Percentiles rank a stretch among this genome's conserved stretches.
These are phyloP conservation scores for Nematocida ironsii DNA, from an alignment of 371 early-diverging fungal genomes.

Conservation along the genomic window DNA sequence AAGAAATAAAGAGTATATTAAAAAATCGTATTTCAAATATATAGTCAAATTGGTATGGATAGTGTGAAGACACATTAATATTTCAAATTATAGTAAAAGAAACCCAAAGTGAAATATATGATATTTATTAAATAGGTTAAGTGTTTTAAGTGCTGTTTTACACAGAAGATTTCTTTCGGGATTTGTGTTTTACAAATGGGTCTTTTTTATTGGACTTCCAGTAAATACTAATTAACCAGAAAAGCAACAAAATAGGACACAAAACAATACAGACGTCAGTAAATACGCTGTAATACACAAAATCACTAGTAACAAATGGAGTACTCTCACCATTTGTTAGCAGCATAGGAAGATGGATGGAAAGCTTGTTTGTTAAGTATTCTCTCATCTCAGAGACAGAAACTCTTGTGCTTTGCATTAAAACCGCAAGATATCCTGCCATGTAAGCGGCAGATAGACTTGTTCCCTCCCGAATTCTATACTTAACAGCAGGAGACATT, in stretches of 20 bases:
- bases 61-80: too few species aligned
- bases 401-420: neutral
- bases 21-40: too few species aligned
- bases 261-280: neutral
- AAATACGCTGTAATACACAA: neutral
- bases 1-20: too few species aligned
- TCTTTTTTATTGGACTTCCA: neutral
- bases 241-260: neutral
- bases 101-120: neutral
- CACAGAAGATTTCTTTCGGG: neutral
- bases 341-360: neutral
- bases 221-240: neutral
- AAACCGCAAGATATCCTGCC: conserved; percentile 37
- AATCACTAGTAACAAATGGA: neutral
- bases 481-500: neutral
- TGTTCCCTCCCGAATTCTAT: conserved; percentile 16
- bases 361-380: neutral
- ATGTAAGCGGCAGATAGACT: conserved; percentile 49
- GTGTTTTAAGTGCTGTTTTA: neutral
- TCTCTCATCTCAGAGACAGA: conserved; percentile 4
- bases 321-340: neutral
- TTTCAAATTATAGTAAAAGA: too few species aligned
- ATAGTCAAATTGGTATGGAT: too few species aligned
- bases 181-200: neutral
- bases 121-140: neutral